Base-by-base conservation (phyloP, 495 filamentous ascomycete species). In the Astrothelium subdiscretum region DNA sequence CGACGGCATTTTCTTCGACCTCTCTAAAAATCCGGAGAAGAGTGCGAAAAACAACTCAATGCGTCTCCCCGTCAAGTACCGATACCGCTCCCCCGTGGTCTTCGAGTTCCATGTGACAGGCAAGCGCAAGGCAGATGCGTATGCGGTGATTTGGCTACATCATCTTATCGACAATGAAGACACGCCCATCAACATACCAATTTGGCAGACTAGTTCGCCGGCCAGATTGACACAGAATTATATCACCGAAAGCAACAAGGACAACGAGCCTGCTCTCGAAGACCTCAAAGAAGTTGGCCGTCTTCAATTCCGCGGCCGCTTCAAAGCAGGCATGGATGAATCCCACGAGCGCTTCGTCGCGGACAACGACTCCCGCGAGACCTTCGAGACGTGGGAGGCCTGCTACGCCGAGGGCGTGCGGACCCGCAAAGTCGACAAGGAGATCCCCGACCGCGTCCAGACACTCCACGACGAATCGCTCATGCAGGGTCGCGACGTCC, bases 301-400 rank as follows among this genome's bases (percentile, higher is more conserved):
- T 0, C 73, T 97, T 31, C 80, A 85, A 35, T 95, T 97, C 81
- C 74, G 79, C 8, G 86, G 83, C 35, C 78, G 81, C 13, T 97
- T 96, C 78, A 91, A 91, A 65, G 87, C 92, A 0, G 92, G 94
- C 12, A 96, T 88, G 63, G 92, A 96, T 72, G 83, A 90, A 35
- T 86, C 88, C n/a, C 92, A 96, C 70, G 79, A 87, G 48, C 76
- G 76, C 3, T 96, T 95, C 69, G 84, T 96, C 32, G 81, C 85
- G 31, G 90, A 96, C 72, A 96, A 94, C 67, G 85, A 96, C 70
- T 85, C 85, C 2, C 83, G 92, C 48, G 92, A 97, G 76, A 96
- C 92, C 0, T 95, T 87, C 67, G 92, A 97, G 77, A 88, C 86
- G 2, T 97, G 91, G 91, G 88, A 96, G 73, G 90, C 90, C 0